Base-by-base conservation (phyloP, 441 rosid genomes). In the Mallotus repandus region DNA sequence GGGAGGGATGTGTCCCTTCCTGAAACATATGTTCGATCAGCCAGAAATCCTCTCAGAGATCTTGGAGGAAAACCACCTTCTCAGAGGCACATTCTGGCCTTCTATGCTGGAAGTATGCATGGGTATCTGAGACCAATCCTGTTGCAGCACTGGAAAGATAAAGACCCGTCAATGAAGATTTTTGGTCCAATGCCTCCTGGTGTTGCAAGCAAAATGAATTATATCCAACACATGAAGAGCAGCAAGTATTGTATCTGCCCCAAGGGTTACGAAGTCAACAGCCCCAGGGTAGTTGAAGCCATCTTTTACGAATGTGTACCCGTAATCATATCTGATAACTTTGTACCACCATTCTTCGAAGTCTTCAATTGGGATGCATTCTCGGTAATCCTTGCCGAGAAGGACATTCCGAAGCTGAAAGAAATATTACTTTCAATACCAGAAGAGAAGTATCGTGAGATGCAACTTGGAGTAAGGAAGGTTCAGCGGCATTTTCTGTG, bases 1-100 rank as follows among this genome's bases (percentile, higher is more conserved):
- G 98, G 97, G 69, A 86, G 97, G 82, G 98, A 94, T 74, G 86
- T 90, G 72, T 94, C 98, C 35, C 90, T 94, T 48, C 98, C 98
- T 1, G 97, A 94, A 85, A 94, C 98, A 74, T 94, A 89, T 35
- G 91, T 94, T 66, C 89, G 98, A 22, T 82, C 96, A 0, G 92
- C 94, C 59, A 91, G 91, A 83, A 90, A 94, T 67, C 98, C 97
- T 54, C 91, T 88, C 46, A 86, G 94, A 79, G 97, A 92, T 68
- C 87, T 94, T 12, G 98, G 98, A 56, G 97, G 97, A 14, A 90
- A 89, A 78, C 97, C 89, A 8, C 84, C 87, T 16, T 90, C 97
- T 58, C 81, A 77, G 76, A 84, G 97, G 72, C 78, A 55, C 63
- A 85, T 86, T 61, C 86, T 94, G 12, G 97, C 97, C 16, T 94